A percentile compares a stretch with the other conserved stretches of the same genome.
phyloP scores from a whole-genome alignment of 148 eudicot species.

The Rhododendron mucronatum region DNA sequence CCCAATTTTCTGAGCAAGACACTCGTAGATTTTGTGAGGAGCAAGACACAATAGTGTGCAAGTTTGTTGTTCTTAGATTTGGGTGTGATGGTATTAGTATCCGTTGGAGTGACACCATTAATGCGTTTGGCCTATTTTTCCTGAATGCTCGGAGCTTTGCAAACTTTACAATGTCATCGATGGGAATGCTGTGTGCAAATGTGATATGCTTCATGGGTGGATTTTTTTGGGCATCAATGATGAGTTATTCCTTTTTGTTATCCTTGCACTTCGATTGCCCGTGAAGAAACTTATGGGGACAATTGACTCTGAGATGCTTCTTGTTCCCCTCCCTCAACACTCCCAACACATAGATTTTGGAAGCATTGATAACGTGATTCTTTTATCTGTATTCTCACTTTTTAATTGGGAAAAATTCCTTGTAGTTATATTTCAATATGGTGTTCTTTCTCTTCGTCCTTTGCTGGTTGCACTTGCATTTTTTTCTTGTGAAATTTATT shows the following conservation, averaged over 20 bases:
- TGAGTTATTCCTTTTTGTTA: slow-evolving; percentile 20
- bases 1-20: not conserved
- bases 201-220: not conserved
- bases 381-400: not conserved
- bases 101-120: not conserved
- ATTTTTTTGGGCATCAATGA: slow-evolving; percentile 10
- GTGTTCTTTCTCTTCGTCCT: not conserved
- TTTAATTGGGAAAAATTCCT: not conserved
- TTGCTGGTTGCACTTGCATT: not conserved
- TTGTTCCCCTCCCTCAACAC: not conserved
- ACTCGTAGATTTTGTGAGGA: not conserved
- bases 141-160: not conserved
- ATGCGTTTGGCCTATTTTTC: not conserved
- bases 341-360: not conserved
- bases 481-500: not conserved
- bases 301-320: slow-evolving; percentile 14
- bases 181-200: not conserved
- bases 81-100: not conserved
- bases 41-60: not conserved
- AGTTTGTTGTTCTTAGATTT: not conserved
- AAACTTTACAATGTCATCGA: not conserved
- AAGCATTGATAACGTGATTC: not conserved
- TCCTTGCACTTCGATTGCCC: slow-evolving; percentile 39
- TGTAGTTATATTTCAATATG: not conserved
- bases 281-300: slow-evolving; percentile 29